A percentile compares a stretch with the other conserved stretches of the same genome.
These are phyloP conservation scores for Aspergillus caelatus DNA, from an alignment of 2,329 filamentous ascomycete species.

Conservation along the genomic window DNA sequence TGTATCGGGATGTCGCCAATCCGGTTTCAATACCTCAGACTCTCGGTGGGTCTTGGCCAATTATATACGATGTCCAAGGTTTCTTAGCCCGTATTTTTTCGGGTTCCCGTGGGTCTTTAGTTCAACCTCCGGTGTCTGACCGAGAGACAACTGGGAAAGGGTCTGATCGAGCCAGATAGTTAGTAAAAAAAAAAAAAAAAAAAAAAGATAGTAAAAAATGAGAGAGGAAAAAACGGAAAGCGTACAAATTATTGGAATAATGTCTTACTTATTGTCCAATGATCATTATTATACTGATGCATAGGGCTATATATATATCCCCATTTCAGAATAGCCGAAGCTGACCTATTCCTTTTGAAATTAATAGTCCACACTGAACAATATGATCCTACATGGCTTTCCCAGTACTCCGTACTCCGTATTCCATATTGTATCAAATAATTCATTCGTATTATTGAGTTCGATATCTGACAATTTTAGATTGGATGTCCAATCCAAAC, in stretches of 20 bases:
- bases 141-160: background rate
- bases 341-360: background rate
- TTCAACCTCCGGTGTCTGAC: background rate
- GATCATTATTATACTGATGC: background rate
- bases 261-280: background rate
- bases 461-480: background rate
- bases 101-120: background rate
- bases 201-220: background rate
- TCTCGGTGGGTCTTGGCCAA: background rate
- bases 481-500: background rate
- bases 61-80: background rate
- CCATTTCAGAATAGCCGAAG: background rate
- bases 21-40: background rate
- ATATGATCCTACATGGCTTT: background rate
- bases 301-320: background rate
- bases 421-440: background rate
- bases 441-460: background rate
- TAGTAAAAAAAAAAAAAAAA: too few relatives aligned
- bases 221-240: background rate
- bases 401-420: background rate
- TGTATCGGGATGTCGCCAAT: background rate
- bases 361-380: background rate
- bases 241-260: background rate
- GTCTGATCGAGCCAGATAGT: background rate
- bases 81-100: background rate